phyloP scores from a whole-genome alignment of 768 basidiomycete species.

The Terana coerulea region DNA sequence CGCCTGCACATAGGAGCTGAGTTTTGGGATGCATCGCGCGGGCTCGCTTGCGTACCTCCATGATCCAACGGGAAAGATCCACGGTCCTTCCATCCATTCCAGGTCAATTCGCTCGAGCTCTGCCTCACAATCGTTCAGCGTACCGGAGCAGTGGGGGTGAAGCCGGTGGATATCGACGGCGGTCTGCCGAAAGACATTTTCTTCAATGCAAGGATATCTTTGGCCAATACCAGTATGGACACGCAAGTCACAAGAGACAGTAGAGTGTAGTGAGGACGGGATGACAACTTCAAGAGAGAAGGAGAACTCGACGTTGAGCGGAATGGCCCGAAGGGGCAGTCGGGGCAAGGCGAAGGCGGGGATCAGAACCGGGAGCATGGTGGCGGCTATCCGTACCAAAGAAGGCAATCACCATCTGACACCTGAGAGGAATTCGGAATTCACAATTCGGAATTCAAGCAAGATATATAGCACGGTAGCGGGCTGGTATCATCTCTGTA shows the following conservation, averaged over 20 bases:
- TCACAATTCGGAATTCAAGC: slow-evolving; percentile 25
- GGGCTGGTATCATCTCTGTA: slow-evolving; percentile 4
- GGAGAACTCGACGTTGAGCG: neutral
- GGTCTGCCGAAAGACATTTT: slow-evolving; percentile 88
- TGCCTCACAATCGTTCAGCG: neutral
- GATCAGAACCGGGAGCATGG: slow-evolving; percentile 6
- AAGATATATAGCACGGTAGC: slow-evolving; percentile 17
- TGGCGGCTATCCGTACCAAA: neutral
- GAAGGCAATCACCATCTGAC: slow-evolving; percentile 11
- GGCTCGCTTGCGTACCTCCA: slow-evolving; percentile 79
- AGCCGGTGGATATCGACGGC: slow-evolving; percentile 76
- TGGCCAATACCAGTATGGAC: neutral
- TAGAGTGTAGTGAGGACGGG: neutral
- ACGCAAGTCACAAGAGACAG: neutral
- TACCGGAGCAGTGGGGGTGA: slow-evolving; percentile 66
- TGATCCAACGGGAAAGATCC: slow-evolving; percentile 95
- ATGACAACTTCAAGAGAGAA: neutral
- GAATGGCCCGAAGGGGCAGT: neutral
- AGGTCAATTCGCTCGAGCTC: slow-evolving; percentile 3
- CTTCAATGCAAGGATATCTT: neutral
- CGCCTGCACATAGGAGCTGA: slow-evolving; percentile 46
- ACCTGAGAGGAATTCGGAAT: slow-evolving; percentile 24
- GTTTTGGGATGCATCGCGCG: too few relatives aligned
- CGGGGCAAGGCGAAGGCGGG: neutral
- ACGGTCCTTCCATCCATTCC: slow-evolving; percentile 42